Percentiles rank a stretch among this genome's conserved stretches.
Evolutionary conservation across 2,329 filamentous ascomycete species (phyloP).

Genomic region (Penicillium sp.): DNA sequence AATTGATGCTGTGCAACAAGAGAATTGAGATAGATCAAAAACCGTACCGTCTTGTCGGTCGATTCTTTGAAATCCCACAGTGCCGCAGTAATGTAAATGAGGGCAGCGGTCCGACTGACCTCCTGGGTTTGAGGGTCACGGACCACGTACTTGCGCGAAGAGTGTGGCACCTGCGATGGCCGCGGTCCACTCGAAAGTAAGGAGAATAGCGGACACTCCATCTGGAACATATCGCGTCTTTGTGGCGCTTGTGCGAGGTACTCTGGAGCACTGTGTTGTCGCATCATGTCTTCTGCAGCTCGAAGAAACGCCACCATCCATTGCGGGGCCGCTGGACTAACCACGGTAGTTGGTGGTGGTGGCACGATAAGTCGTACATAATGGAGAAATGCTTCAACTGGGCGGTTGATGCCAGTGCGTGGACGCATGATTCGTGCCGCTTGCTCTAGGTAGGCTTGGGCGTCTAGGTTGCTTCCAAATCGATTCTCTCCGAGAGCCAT

Average conservation of each 20-base stretch:
- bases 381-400: constrained; percentile 34
- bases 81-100: constrained; percentile 42
- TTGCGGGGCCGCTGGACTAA: constrained; percentile 21
- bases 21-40: constrained; percentile 28
- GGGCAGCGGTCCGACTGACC: constrained; percentile 36
- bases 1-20: constrained; percentile 33
- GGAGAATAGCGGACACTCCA: constrained; percentile 39
- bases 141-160: constrained; percentile 40
- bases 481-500: constrained; percentile 42
- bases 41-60: constrained; percentile 32
- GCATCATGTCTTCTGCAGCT: constrained; percentile 36
- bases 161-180: constrained; percentile 38
- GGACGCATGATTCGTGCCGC: constrained; percentile 35
- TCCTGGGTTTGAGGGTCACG: constrained; percentile 34
- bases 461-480: constrained; percentile 34
- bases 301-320: constrained; percentile 39
- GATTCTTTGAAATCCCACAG: constrained; percentile 38
- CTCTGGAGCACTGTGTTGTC: constrained; percentile 26
- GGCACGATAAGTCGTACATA: constrained; percentile 36
- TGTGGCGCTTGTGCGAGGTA: constrained; percentile 32
- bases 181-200: constrained; percentile 44
- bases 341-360: constrained; percentile 15
- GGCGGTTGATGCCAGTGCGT: constrained; percentile 24
- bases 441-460: constrained; percentile 29
- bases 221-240: constrained; percentile 34